Base-by-base conservation (phyloP, 495 filamentous ascomycete species). In the Pseudomonodictys pantanalensis region DNA sequence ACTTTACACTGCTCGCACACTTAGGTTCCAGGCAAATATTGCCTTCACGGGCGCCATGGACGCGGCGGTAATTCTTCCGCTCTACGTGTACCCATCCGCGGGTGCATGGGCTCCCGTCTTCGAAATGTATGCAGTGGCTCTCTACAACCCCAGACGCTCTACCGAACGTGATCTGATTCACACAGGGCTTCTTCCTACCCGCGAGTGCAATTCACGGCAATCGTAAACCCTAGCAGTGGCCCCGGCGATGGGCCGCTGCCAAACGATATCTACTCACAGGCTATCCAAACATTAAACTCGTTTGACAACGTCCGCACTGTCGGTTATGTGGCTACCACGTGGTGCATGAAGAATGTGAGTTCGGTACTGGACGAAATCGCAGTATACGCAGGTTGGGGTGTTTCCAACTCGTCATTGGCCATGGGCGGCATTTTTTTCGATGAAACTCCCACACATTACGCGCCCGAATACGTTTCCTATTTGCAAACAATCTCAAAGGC, bases 401-500 rank as follows among this genome's bases (percentile, higher is more conserved):
- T 1, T 8, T 10, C 30, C 8, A 49, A 64, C 43, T 41, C 64
- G 12, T 47, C 43, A 32, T 45, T 67, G 24, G 55, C 63, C 24
- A 54, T 67, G 50, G 44, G 42, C 17, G 64, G 60, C 10, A 61
- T 64, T 20, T 67, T 67, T 58, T 65, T 69, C 38, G 64, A 67
- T 32, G 64, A 69, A 55, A 64, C 56, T 44, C 56, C 59, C 11
- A 55, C 59, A 7, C 66, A 62, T 12, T 67, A 74, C 52, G 60
- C 66, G 18, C 18, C 63, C 0, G 66, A 56, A 18, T 58, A 57
- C 26, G 67, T 68, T 26, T 65, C 64, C 0, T 76, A 76, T 55
- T 67, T 77, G 64, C 61, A 69, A n/a, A 48, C 46, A 0, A 56
- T 76, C 8, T 71, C 68, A 0, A 11, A 56, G 42, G 64, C 64